Percentiles rank a stretch among this genome's conserved stretches.
These are phyloP conservation scores for Garcia nutans DNA, from an alignment of 345 rosid genomes.

Conservation along the genomic window DNA sequence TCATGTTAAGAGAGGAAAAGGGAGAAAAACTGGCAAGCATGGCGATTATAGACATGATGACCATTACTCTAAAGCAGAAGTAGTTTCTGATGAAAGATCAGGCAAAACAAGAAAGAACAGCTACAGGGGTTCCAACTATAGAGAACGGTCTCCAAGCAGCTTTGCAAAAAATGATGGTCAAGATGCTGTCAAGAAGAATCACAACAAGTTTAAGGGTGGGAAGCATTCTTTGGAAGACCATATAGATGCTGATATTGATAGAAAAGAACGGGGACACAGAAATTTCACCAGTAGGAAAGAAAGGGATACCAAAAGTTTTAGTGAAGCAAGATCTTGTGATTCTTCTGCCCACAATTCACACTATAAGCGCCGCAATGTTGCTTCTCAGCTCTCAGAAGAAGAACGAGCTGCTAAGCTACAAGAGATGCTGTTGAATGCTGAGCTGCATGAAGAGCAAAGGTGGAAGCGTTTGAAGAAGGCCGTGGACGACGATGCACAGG, in stretches of 20 bases:
- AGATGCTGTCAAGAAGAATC: slow-evolving; percentile 33
- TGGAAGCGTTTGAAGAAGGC: slow-evolving; percentile 88
- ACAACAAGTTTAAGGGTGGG: slow-evolving; percentile 37
- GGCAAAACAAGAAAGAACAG: slow-evolving; percentile 31
- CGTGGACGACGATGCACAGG: slow-evolving; percentile 67
- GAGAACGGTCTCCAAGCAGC: slow-evolving; percentile 31
- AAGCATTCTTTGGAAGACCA: slow-evolving; percentile 31
- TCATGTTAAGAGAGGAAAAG: slow-evolving; percentile 30
- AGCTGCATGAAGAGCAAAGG: slow-evolving; percentile 89
- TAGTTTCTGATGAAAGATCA: slow-evolving; percentile 43
- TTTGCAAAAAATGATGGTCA: slow-evolving; percentile 26
- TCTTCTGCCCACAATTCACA: slow-evolving; percentile 29
- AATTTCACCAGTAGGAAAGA: slow-evolving; percentile 7
- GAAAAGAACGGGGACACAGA: slow-evolving; percentile 17
- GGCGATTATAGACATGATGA: slow-evolving; percentile 30
- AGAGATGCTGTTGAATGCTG: slow-evolving; percentile 86
- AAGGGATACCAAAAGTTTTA: not conserved
- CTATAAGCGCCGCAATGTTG: slow-evolving; percentile 35
- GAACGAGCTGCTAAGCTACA: slow-evolving; percentile 75
- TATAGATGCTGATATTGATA: slow-evolving; percentile 18
- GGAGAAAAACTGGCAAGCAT: slow-evolving; percentile 25
- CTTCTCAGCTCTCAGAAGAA: slow-evolving; percentile 74
- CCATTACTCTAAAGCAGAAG: slow-evolving; percentile 24
- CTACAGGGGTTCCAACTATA: slow-evolving; percentile 29
- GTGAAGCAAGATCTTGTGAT: slow-evolving; percentile 14